Percentiles rank a stretch among this genome's conserved stretches.
Conservation (phyloP, 2,329 filamentous ascomycete genomes). For the Xylariaceae sp. region DNA sequence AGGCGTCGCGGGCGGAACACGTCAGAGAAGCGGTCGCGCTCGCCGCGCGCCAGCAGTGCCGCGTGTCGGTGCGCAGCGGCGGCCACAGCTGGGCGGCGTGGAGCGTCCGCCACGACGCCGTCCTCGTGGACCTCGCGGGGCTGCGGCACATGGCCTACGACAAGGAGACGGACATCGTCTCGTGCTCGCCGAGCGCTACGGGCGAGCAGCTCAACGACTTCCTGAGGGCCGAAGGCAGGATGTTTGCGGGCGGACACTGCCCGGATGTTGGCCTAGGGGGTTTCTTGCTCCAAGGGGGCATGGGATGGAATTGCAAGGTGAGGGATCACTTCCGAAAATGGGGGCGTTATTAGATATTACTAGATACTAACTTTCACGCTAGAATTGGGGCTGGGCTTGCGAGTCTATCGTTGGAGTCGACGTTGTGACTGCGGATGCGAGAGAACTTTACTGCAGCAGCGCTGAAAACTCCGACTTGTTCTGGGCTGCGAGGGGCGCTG, state of each 20-base stretch:
- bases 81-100: slow-evolving; percentile 57
- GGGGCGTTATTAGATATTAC: too few relatives aligned
- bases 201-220: slow-evolving; percentile 50
- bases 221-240: slow-evolving; percentile 45
- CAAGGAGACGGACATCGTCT: slow-evolving; percentile 44
- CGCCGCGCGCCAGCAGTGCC: slow-evolving; percentile 44
- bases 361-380: neutral
- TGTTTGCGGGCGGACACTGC: slow-evolving; percentile 62
- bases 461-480: slow-evolving; percentile 52
- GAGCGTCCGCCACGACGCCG: slow-evolving; percentile 54
- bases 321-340: too few relatives aligned
- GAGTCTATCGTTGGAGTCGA: slow-evolving; percentile 53
- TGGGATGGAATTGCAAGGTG: slow-evolving; percentile 63
- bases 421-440: slow-evolving; percentile 53
- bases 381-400: slow-evolving; percentile 63
- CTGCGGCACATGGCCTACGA: slow-evolving; percentile 47
- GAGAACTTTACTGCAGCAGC: slow-evolving; percentile 44
- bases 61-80: slow-evolving; percentile 54
- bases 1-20: slow-evolving; percentile 45
- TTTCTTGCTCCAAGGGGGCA: slow-evolving; percentile 61
- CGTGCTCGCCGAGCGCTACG: slow-evolving; percentile 54
- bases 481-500: slow-evolving; percentile 56
- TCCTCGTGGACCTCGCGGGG: slow-evolving; percentile 47
- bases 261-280: slow-evolving; percentile 63
- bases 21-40: slow-evolving; percentile 47